phyloP scores from a whole-genome alignment of 2,329 filamentous ascomycete genomes.

The Clonostachys rhizophaga region DNA sequence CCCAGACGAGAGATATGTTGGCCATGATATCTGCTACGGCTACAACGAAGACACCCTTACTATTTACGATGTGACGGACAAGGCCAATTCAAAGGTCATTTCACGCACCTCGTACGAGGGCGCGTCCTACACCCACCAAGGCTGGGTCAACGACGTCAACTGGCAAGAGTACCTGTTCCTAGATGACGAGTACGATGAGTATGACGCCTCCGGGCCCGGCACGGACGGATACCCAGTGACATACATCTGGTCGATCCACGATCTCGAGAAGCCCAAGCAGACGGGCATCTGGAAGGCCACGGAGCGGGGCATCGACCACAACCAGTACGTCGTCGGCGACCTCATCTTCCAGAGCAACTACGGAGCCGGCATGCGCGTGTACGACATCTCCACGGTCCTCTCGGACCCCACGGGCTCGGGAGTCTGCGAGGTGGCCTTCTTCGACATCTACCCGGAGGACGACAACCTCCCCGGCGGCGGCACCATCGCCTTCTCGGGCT shows the following conservation, averaged over 20 bases:
- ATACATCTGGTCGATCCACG: constrained; percentile 42
- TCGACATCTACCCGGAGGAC: constrained; percentile 43
- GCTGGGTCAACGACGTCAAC: constrained; percentile 40
- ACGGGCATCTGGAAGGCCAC: constrained; percentile 32
- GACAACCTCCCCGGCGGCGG: constrained; percentile 28
- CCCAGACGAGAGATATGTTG: constrained; percentile 36
- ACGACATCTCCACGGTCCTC: constrained; percentile 21
- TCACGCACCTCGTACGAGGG: constrained; percentile 51
- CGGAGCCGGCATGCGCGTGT: constrained; percentile 30
- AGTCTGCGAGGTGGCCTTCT: constrained; percentile 37
- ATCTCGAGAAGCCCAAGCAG: constrained; percentile 31
- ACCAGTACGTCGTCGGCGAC: constrained; percentile 35
- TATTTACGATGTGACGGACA: constrained; percentile 43
- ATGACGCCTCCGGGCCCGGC: constrained; percentile 26
- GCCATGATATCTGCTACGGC: constrained; percentile 45
- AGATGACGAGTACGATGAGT: constrained; percentile 47
- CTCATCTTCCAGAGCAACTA: constrained; percentile 40
- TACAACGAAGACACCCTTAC: constrained; percentile 47
- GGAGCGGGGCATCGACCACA: constrained; percentile 34
- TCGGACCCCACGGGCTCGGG: constrained; percentile 26
- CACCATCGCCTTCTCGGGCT: constrained; percentile 28
- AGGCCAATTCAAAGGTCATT: constrained; percentile 35
- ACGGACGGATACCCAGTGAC: constrained; percentile 36
- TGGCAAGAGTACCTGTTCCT: constrained; percentile 35
- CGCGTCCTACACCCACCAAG: constrained; percentile 53